Evolutionary conservation across 805 yeast species (phyloP), one percentile per base, ranked within the genome.

Genomic region (Lipomyces chichibuensis): DNA sequence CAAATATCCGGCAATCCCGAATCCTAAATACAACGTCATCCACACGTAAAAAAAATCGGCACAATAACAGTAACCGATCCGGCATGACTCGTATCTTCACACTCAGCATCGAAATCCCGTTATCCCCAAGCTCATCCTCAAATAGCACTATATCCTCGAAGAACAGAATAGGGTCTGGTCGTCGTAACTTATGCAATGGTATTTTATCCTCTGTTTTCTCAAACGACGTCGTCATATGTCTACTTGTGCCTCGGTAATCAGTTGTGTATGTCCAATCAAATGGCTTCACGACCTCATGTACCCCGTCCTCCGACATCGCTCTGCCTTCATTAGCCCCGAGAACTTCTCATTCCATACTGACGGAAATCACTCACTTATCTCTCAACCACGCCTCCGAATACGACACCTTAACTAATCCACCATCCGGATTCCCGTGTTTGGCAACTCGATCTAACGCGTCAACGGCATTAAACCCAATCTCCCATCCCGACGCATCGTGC

Each of bases 231-330:
- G 13, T 9, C 35, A n/a, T 43, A 4, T 55, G 60, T 8, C 66
- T 73, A 66, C 43, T 60, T 25, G 71, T 62, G 1, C 98, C 99
- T 67, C 81, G 83, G 76, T 94, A 95, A 58, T 82, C 78, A 0
- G 97, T 87, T 0, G 97, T 85, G 76, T 95, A 95, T 0, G 99
- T 94, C 99, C 99, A 95, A 80, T 95, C 99, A 76, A 87, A 95
- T 1, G 97, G 95, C 73, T 89, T 89, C 60, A 88, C 85, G 46
- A 89, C 85, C 57, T 89, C 85, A 74, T 82, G 77, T 64, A 87
- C 83, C 75, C 83, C 77, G 75, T 83, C 81, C 32, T 23, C 81
- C 17, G 69, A 55, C 14, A 23, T 35, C 20, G 51, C 27, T 49
- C 68, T 65, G 37, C 9, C n/a, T 7, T 25, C 8, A 25, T 52